Conservation (phyloP, 768 basidiomycete species). For the Boletus patriciae region DNA sequence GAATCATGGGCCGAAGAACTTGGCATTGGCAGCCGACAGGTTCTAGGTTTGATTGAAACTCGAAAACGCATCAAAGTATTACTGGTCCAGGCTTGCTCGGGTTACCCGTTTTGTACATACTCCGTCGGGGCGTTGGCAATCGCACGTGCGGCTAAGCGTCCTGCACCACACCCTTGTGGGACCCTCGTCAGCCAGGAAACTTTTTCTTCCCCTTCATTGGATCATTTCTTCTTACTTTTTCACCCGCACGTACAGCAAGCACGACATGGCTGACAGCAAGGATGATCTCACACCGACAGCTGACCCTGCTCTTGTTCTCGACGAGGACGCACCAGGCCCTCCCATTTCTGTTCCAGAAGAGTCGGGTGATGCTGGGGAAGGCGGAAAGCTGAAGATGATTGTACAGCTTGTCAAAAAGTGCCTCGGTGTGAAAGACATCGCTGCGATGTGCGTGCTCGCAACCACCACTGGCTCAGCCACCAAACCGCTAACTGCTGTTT, state of each 20-base stretch:
- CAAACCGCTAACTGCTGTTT: conserved; percentile 15
- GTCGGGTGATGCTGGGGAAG: conserved; percentile 71
- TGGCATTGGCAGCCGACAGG: not conserved
- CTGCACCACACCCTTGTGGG: conserved; percentile 16
- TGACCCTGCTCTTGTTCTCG: conserved; percentile 19
- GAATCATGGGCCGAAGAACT: not conserved
- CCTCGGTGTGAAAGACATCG: conserved; percentile 93
- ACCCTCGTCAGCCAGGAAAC: not conserved
- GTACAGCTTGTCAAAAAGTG: conserved; percentile 88
- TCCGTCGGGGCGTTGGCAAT: conserved; percentile 2
- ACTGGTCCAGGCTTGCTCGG: not conserved
- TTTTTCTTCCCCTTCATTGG: conserved; percentile 4
- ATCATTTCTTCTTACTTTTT: not conserved
- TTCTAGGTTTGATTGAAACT: not conserved
- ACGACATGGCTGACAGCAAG: conserved; percentile 23
- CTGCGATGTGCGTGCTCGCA: conserved; percentile 68
- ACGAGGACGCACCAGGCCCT: conserved; percentile 54
- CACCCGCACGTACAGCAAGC: not conserved
- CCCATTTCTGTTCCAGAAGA: conserved; percentile 75
- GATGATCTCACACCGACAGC: conserved; percentile 9
- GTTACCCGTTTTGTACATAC: conserved; percentile 18
- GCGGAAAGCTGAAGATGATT: conserved; percentile 93
- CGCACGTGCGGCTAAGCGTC: conserved; percentile 25
- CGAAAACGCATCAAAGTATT: too few species aligned
- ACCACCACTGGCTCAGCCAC: conserved; percentile 1